Evolutionary conservation across 1,284 basidiomycete species (phyloP).

Genomic region (Cryptococcus amylolentus): DNA sequence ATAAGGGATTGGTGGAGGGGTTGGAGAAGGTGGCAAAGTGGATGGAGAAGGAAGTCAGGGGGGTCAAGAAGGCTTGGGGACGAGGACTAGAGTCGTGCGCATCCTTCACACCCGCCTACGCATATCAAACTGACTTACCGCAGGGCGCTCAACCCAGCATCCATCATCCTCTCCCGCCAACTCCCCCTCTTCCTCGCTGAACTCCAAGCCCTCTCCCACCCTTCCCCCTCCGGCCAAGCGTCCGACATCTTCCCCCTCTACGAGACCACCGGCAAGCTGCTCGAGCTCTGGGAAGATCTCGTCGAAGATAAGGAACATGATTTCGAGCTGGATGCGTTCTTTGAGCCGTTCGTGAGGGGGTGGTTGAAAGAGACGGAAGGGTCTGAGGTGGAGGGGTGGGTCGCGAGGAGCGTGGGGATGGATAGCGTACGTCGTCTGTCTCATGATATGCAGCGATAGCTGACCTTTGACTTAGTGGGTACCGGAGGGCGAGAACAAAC

Average conservation of each 20-base stretch:
- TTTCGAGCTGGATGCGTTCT: slow-evolving; percentile 47
- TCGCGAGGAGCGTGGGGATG: slow-evolving; percentile 45
- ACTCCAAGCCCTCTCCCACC: slow-evolving; percentile 42
- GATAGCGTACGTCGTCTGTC: slow-evolving; percentile 33
- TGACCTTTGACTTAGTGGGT: slow-evolving; percentile 33
- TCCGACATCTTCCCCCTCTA: slow-evolving; percentile 46
- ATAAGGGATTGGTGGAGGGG: slow-evolving; percentile 26
- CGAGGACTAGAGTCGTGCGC: slow-evolving; percentile 26
- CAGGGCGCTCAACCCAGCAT: slow-evolving; percentile 37
- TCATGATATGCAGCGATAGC: not conserved
- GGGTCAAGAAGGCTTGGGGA: slow-evolving; percentile 37
- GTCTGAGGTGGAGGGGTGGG: slow-evolving; percentile 47
- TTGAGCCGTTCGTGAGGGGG: slow-evolving; percentile 47
- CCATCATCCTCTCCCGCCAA: slow-evolving; percentile 43
- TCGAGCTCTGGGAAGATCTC: slow-evolving; percentile 41
- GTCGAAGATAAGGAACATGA: slow-evolving; percentile 39
- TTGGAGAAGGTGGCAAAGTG: slow-evolving; percentile 44
- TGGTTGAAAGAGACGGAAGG: slow-evolving; percentile 47
- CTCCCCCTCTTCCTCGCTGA: slow-evolving; percentile 48
- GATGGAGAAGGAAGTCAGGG: slow-evolving; percentile 41
- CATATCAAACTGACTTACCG: not conserved
- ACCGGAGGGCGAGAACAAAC: slow-evolving; percentile 42
- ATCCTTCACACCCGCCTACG: too few species aligned
- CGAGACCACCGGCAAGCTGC: slow-evolving; percentile 38
- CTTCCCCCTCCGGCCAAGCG: slow-evolving; percentile 19